Evolutionary conservation across 768 basidiomycete genomes (phyloP), one percentile per base, ranked within the genome.

Genomic region (Leccinum truebloodii): DNA sequence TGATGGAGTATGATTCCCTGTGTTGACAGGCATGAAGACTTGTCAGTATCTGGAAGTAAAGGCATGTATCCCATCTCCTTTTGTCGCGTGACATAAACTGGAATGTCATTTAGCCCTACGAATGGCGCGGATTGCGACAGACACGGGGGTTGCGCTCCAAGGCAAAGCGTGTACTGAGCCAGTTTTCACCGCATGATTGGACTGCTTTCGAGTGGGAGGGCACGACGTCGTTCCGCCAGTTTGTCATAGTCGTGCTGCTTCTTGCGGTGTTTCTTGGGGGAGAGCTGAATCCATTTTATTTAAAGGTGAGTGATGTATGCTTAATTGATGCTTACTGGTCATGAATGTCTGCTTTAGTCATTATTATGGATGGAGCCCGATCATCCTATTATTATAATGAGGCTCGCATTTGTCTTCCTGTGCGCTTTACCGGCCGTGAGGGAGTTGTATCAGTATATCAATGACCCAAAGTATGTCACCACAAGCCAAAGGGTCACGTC

Each of bases 21-120:
- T 58, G 59, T 60, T 51, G 49, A 52, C 63, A 92, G 90, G 90
- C 39, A 93, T 94, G 89, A 91, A 92, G 77, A 84, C 85, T 7
- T 94, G 92, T 69, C 87, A 92, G 69, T 92, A 89, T 68, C 81
- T 94, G 62, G 89, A 93, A 80, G 92, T 94, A 59, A 94, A 93
- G 81, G 90, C 54, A 44, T 58, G 48, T 22, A 46, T 30, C 37
- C 24, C 18, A 34, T n/a, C 13, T 12, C 37, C 12, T 3, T 34
- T 39, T 49, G 7, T 20, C 24, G 20, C 5, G 51, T 59, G 18
- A 66, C 14, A 6, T 10, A 32, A 22, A n/a, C 30, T 54, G 48
- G 24, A 44, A 16, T 61, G 30, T 57, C 51, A 63, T 63, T 20
- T 63, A 93, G 92, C 89, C 88, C 46, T 94, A 91, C 68, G 86